Conservation (phyloP, 768 basidiomycete genomes). For the Tylopilus felleus region DNA sequence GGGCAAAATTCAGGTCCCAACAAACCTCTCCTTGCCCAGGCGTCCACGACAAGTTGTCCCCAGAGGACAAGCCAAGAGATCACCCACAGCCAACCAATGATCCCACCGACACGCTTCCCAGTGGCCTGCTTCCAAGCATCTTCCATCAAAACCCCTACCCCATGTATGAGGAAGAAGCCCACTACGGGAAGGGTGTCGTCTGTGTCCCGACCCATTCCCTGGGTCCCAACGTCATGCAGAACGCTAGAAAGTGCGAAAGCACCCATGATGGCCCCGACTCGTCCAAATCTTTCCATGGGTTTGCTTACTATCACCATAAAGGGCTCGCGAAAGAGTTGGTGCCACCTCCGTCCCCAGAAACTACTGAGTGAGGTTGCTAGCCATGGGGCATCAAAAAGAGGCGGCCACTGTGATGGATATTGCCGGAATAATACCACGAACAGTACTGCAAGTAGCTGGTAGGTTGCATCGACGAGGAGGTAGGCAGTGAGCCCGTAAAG, state of each 20-base stretch:
- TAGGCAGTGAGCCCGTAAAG: conserved; percentile 45
- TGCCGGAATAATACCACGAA: conserved; percentile 48
- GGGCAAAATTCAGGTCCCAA: conserved; percentile 14
- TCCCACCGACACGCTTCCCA: conserved; percentile 47
- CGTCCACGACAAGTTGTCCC: conserved; percentile 49
- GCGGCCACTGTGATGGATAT: conserved; percentile 57
- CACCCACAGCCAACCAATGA: conserved; percentile 52
- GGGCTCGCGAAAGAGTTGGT: conserved; percentile 58
- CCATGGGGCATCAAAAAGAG: conserved; percentile 58
- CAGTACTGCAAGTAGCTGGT: conserved; percentile 41
- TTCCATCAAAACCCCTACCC: conserved; percentile 51
- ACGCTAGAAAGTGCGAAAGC: conserved; percentile 59
- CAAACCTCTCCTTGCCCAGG: conserved; percentile 25
- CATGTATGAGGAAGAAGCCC: conserved; percentile 58
- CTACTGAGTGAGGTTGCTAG: conserved; percentile 52
- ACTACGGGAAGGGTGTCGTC: conserved; percentile 44
- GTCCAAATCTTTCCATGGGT: conserved; percentile 44
- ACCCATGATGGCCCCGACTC: conserved; percentile 48
- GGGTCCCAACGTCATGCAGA: conserved; percentile 56
- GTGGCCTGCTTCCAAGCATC: conserved; percentile 40
- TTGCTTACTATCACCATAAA: conserved; percentile 53
- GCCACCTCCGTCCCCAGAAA: conserved; percentile 67
- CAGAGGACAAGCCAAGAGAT: conserved; percentile 44
- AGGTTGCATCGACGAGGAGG: conserved; percentile 40
- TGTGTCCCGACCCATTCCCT: conserved; percentile 53